Percentiles rank a stretch among this genome's conserved stretches.
Conservation (phyloP, 805 yeast genomes). For the Cyberlindnera nakhonratchasimensis region DNA sequence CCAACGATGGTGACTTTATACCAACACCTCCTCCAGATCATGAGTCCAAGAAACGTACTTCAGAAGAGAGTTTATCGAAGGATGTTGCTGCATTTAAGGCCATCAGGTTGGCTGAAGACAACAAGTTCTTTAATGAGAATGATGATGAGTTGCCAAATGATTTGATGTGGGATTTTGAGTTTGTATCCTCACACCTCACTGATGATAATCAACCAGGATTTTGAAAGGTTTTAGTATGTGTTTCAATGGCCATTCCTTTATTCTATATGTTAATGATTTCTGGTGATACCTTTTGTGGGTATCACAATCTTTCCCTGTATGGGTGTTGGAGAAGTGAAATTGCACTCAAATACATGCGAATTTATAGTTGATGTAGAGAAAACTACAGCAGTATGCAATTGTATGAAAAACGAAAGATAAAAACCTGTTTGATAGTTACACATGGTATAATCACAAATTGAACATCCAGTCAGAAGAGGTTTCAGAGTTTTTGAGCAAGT, state of each 20-base stretch:
- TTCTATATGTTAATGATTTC: neutral
- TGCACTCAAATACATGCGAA: neutral
- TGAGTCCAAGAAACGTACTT: conserved; percentile 8
- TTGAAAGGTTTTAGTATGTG: neutral
- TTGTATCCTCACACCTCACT: conserved; percentile 10
- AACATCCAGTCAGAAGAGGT: conserved; percentile 13
- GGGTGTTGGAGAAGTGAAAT: no score
- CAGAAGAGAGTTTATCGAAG: conserved; percentile 4
- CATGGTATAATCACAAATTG: neutral
- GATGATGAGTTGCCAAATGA: conserved; percentile 14
- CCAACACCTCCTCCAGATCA: conserved; percentile 16
- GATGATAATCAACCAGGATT: conserved; percentile 3
- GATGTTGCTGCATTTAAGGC: conserved; percentile 16
- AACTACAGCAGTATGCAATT: no score
- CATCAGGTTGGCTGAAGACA: conserved; percentile 18
- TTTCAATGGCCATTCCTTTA: neutral
- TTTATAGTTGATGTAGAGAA: neutral
- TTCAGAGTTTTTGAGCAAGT: conserved; percentile 2
- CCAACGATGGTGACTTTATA: conserved; percentile 2
- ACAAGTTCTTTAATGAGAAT: conserved; percentile 21
- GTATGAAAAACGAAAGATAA: no score
- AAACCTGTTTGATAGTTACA: neutral
- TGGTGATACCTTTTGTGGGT: no score
- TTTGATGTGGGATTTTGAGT: conserved; percentile 25
- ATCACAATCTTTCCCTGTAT: no score